These are phyloP conservation scores for Coemansia sp. DNA, from an alignment of 192 early-diverging fungal species.

Conservation along the genomic window DNA sequence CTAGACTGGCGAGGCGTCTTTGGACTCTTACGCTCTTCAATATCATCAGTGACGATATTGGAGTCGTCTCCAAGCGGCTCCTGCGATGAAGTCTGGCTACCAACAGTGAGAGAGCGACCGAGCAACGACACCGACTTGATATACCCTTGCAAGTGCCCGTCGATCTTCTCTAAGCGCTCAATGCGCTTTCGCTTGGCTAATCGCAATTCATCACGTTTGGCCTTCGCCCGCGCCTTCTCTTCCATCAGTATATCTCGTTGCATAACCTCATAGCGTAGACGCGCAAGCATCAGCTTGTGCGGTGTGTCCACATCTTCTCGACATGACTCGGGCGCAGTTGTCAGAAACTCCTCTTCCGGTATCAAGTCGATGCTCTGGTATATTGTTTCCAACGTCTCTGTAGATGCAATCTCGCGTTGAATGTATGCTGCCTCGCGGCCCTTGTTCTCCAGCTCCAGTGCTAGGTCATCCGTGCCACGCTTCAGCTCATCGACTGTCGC, in stretches of 20 bases:
- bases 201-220: conserved; percentile 36
- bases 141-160: conserved; percentile 32
- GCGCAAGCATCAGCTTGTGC: conserved; percentile 51
- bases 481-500: conserved; percentile 30
- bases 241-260: conserved; percentile 38
- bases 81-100: neutral
- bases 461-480: conserved; percentile 32
- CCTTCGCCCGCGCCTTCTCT: conserved; percentile 13
- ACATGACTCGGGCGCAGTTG: conserved; percentile 31
- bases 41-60: conserved; percentile 12
- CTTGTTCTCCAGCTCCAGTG: conserved; percentile 39
- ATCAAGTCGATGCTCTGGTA: conserved; percentile 48
- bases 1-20: conserved; percentile 29
- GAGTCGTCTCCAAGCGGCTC: conserved; percentile 10
- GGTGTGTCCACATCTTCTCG: conserved; percentile 23
- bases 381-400: conserved; percentile 44
- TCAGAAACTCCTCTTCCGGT: conserved; percentile 30
- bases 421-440: conserved; percentile 35
- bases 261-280: conserved; percentile 46
- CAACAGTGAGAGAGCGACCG: conserved; percentile 20
- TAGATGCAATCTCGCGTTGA: conserved; percentile 41
- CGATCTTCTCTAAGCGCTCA: conserved; percentile 47
- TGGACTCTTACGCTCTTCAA: conserved; percentile 23
- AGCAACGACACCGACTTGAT: conserved; percentile 34
- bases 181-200: conserved; percentile 35